Evolutionary conservation across 75 land plant species (phyloP), one percentile per base, ranked within the genome.

Genomic region (Chamaecyparis obtusa): DNA sequence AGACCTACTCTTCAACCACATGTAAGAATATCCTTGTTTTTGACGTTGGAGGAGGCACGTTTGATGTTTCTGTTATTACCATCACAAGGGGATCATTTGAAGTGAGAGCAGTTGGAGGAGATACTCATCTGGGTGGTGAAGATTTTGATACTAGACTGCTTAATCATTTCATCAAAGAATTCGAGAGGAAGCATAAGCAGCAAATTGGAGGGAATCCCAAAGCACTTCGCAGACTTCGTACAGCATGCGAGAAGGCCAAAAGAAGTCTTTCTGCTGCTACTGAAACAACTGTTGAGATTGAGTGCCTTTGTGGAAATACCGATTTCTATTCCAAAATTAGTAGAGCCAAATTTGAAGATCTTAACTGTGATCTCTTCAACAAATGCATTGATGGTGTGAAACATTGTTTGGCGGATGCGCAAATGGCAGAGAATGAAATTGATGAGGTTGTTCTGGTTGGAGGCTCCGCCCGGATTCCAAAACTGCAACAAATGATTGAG

Each of bases 161-260:
- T 35, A 89, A 83, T 85, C 86, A 90, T 36, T 90, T 87, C 35
- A 83, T 88, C 5, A 10, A 74, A 24, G 85, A 90, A 51, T 89
- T 90, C 64, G 87, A 86, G 86, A 74, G 91, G 56, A 89, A 91
- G 89, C 69, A 91, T 83, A 87, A 51, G 55, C 11, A 51, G 55
- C 91, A 89, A 51, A 89, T 91, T 71, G 85, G 56, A n/a, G 46
- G 88, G 13, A 88, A 86, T 30, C 24, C 91, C 3, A 71, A 88
- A 21, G 91, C 91, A 16, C 88, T 90, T 27, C 15, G 91, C 37
- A 79, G 91, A 76, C 88, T 90, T 57, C 78, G 91, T 33, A 54
- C 91, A 3, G 87, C 88, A 9, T 88, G 90, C 72, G 91, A 90
- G 91, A 81, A 88, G 85, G 91, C 91, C 48, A 90, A 90, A 79